These are phyloP conservation scores for Rubia balearica DNA, from an alignment of 305 asterid species.

Conservation along the genomic window DNA sequence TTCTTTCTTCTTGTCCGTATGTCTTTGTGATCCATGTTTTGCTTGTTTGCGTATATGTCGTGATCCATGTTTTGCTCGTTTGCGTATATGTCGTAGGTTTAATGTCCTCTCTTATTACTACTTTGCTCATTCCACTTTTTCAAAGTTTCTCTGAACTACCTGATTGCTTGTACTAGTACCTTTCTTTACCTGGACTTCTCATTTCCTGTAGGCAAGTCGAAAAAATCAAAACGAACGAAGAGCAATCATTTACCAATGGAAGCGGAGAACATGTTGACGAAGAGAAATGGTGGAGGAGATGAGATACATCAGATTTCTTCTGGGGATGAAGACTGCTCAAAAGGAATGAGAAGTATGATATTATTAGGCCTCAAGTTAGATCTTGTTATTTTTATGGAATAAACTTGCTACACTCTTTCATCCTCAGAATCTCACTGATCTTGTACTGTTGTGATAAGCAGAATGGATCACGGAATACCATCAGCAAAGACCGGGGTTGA, in stretches of 20 bases:
- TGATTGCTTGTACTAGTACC: neutral
- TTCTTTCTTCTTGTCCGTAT: neutral
- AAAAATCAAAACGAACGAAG: conserved; percentile 24
- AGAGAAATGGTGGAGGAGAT: conserved; percentile 32
- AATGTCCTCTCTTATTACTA: conserved; percentile 12
- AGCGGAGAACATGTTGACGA: conserved; percentile 24
- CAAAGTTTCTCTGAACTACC: neutral
- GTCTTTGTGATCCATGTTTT: neutral
- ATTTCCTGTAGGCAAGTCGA: conserved; percentile 41
- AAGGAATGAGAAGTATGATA: conserved; percentile 86
- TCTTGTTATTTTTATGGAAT: neutral
- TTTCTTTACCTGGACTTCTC: neutral
- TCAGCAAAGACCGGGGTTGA: conserved; percentile 68
- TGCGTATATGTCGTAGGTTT: no score
- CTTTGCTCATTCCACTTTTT: neutral
- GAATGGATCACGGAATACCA: conserved; percentile 74
- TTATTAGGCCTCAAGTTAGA: neutral
- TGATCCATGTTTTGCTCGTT: neutral
- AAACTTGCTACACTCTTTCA: neutral
- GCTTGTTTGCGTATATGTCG: neutral
- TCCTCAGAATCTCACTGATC: neutral
- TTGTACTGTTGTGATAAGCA: conserved; percentile 28
- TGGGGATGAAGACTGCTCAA: conserved; percentile 68
- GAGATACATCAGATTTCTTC: conserved; percentile 75
- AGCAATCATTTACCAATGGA: conserved; percentile 24